Evolutionary conservation across 768 basidiomycete genomes (phyloP).

Genomic region (Porphyrellus cyaneotinctus): DNA sequence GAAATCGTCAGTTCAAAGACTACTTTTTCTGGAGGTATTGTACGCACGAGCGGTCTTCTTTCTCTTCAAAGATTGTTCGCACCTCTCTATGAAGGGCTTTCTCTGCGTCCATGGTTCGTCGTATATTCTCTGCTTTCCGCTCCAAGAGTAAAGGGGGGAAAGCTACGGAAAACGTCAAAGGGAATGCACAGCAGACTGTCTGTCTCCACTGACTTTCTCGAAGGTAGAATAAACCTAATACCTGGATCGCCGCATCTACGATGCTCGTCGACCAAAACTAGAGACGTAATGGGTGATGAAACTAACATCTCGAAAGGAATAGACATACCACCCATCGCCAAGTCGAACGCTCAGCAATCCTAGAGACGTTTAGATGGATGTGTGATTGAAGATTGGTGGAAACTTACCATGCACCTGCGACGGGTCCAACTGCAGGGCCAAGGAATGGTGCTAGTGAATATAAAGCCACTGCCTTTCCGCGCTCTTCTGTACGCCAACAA

Average conservation of each 20-base stretch:
- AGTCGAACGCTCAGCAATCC: conserved; percentile 49
- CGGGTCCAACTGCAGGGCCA: conserved; percentile 61
- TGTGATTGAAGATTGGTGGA: background rate
- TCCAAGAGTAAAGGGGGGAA: conserved; percentile 37
- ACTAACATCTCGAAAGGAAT: background rate
- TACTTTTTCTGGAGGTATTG: background rate
- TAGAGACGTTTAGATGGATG: conserved; percentile 13
- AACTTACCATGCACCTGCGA: conserved; percentile 55
- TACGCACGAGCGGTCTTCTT: conserved; percentile 42
- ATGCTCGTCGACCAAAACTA: conserved; percentile 69
- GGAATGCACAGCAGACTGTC: background rate
- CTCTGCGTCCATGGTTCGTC: conserved; percentile 44
- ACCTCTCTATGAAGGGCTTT: conserved; percentile 38
- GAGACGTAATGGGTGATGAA: background rate
- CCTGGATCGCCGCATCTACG: conserved; percentile 50
- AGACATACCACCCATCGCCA: conserved; percentile 69
- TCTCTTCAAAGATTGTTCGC: conserved; percentile 44
- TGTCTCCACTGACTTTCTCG: conserved; percentile 51
- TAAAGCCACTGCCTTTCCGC: conserved; percentile 61
- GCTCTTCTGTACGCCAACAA: conserved; percentile 54
- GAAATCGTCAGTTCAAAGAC: background rate
- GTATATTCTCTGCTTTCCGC: conserved; percentile 47
- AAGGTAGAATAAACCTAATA: conserved; percentile 52
- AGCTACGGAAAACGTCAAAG: conserved; percentile 19
- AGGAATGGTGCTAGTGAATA: conserved; percentile 64